phyloP scores from a whole-genome alignment of 2,329 filamentous ascomycete genomes.

The Trichoderma citrinoviride region DNA sequence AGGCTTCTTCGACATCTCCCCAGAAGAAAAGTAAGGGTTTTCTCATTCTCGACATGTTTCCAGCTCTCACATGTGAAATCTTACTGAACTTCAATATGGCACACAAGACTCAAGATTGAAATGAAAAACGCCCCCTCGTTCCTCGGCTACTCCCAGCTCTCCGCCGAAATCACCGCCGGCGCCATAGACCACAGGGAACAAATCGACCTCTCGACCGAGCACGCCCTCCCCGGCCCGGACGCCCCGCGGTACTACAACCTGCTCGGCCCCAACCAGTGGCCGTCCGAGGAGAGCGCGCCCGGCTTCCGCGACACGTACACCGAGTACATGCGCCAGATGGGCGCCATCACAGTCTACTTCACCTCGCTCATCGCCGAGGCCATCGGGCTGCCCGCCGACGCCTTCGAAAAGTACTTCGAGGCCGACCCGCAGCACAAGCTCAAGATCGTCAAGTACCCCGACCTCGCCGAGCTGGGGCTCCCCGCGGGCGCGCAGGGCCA shows the following conservation, averaged over 20 bases:
- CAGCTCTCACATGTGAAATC: not conserved
- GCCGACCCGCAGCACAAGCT: slow-evolving; percentile 75
- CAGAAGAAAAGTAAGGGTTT: slow-evolving; percentile 69
- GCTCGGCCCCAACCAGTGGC: slow-evolving; percentile 78
- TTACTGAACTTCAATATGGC: not conserved
- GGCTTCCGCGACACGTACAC: slow-evolving; percentile 66
- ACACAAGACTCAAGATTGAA: slow-evolving; percentile 62
- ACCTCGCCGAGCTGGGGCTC: slow-evolving; percentile 58
- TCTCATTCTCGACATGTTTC: too few relatives aligned
- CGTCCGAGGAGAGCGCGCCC: slow-evolving; percentile 60
- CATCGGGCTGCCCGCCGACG: slow-evolving; percentile 65
- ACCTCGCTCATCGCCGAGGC: slow-evolving; percentile 80
- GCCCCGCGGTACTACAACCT: slow-evolving; percentile 74
- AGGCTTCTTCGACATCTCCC: slow-evolving; percentile 72
- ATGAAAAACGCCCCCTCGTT: slow-evolving; percentile 74
- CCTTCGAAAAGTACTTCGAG: slow-evolving; percentile 80
- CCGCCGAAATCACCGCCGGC: slow-evolving; percentile 70
- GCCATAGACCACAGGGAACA: slow-evolving; percentile 79
- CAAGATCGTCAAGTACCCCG: slow-evolving; percentile 86
- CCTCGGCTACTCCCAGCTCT: slow-evolving; percentile 65
- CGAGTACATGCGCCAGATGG: slow-evolving; percentile 76
- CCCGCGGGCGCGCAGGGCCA: slow-evolving; percentile 47
- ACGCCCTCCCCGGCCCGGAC: slow-evolving; percentile 59
- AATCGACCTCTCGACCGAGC: slow-evolving; percentile 80
- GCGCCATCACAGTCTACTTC: slow-evolving; percentile 67